Conservation (phyloP, 208 protist species). For the Naegleria gruberi region DNA sequence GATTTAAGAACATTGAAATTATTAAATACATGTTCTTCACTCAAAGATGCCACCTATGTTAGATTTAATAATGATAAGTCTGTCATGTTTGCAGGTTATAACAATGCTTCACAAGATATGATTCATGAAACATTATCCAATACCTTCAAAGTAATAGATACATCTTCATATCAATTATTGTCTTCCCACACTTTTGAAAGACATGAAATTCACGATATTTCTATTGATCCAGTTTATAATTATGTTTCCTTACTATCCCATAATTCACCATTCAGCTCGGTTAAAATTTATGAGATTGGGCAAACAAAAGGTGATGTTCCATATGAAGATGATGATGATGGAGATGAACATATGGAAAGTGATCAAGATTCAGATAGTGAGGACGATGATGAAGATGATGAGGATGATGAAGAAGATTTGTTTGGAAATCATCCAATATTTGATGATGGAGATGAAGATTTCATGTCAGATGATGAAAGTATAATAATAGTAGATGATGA, state of each 20-base stretch:
- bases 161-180: background rate
- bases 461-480: background rate
- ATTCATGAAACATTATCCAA: background rate
- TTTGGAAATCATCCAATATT: background rate
- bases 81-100: background rate
- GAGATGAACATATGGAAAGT: background rate
- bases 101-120: background rate
- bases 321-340: background rate
- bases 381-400: background rate
- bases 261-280: background rate
- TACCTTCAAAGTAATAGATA: background rate
- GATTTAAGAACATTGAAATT: slow-evolving; percentile 6
- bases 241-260: background rate
- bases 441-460: background rate
- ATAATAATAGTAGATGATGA: background rate
- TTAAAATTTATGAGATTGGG: slow-evolving; percentile 11
- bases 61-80: background rate
- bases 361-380: background rate
- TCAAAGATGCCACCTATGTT: background rate
- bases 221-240: background rate
- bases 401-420: slow-evolving; percentile 9
- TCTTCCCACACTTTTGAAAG: background rate
- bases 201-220: background rate
- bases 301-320: background rate
- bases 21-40: background rate